Percentiles rank a stretch among this genome's conserved stretches.
Evolutionary conservation across 352 stramenopile species (phyloP).

Genomic region (Globisporangium alternatum): DNA sequence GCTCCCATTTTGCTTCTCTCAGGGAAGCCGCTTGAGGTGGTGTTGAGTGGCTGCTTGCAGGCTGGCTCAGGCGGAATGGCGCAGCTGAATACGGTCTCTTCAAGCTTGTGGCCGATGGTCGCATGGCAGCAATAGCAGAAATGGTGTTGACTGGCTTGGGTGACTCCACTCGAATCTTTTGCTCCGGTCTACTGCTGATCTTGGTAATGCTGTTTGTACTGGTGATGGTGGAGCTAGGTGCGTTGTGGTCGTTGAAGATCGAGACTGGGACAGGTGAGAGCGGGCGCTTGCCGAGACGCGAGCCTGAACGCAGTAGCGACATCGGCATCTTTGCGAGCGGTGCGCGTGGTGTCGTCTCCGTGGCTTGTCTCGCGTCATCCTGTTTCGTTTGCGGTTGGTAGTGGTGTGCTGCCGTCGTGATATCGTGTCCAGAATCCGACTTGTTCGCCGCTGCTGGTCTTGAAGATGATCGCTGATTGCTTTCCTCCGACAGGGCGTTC

Average conservation of each 20-base stretch:
- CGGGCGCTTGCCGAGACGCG: slow-evolving; percentile 7
- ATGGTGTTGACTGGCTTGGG: neutral
- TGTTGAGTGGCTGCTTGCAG: neutral
- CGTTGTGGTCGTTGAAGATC: slow-evolving; percentile 7
- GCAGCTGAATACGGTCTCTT: slow-evolving; percentile 9
- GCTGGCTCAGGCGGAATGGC: neutral
- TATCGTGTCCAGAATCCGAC: neutral
- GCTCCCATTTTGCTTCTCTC: neutral
- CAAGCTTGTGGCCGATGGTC: neutral
- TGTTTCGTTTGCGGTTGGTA: slow-evolving; percentile 15
- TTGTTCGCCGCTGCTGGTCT: neutral
- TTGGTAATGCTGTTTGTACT: neutral
- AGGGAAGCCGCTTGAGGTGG: neutral
- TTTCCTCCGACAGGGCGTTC: neutral
- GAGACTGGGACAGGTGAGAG: slow-evolving; percentile 14
- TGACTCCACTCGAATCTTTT: neutral
- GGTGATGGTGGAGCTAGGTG: neutral
- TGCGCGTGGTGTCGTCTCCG: neutral
- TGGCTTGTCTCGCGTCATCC: slow-evolving; percentile 10
- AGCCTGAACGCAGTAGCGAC: slow-evolving; percentile 11
- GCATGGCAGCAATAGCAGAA: neutral
- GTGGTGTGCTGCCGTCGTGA: neutral
- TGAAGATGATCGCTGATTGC: neutral
- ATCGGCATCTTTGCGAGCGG: slow-evolving; percentile 7
- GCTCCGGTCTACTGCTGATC: neutral